Base-by-base conservation (phyloP, 306 rosid genomes). In the Adenanthera pavonina region DNA sequence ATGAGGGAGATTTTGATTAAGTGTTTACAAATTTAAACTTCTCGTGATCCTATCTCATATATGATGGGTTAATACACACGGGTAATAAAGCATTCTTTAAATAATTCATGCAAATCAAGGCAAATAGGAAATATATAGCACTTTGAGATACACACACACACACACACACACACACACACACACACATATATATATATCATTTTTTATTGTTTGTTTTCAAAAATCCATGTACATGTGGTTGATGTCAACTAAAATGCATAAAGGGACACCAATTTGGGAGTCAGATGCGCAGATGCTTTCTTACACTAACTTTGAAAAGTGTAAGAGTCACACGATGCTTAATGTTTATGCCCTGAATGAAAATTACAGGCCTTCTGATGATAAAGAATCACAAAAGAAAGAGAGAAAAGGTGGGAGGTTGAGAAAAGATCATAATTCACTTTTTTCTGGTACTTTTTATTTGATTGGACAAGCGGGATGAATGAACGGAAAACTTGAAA, bases 401-500 rank as follows among this genome's bases (percentile, higher is more conserved):
- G 16, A 7, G 7, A 11, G 11, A 44, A 52, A 41, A 35, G 38
- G 15, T 48, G 67, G 8, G 33, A 11, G 12, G 43, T 30, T 6
- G 43, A 74, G 25, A 40, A 79, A 67, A 49, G 33, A 80, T 41
- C 47, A 34, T 15, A 41, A 51, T 73, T 44, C 14, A 57, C 16
- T 2, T 11, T 48, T 75, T 79, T 44, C 11, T 19, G 16, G 8
- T 52, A 56, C 8, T 38, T 66, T 14, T 44, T 25, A 11, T 34
- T 35, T 75, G 17, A 71, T 71, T 53, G 36, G 51, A n/a, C 60
- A 67, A 36, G 8, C 6, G 70, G 25, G 16, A 41, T 68, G 73
- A 41, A 68, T 41, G 8, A 14, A 64, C 34, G 65, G 65, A 20
- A 67, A 36, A 72, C 51, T 59, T 84, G 62, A 69, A 66, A 38